phyloP scores from a whole-genome alignment of 1,284 basidiomycete genomes.

The Trametes polyzona region DNA sequence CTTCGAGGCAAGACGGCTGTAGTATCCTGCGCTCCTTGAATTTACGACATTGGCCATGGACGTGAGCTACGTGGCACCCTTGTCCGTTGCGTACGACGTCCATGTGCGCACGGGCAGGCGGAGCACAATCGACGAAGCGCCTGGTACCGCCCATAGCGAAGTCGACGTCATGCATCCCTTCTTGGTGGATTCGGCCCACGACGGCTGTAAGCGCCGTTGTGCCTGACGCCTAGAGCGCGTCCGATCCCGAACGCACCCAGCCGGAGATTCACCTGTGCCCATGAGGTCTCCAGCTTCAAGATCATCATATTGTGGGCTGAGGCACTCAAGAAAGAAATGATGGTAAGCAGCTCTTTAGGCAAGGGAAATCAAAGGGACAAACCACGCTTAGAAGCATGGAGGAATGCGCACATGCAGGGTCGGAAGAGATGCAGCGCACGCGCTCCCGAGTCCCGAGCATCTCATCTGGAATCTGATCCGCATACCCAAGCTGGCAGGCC shows the following conservation, averaged over 20 bases:
- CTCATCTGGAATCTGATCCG: slow-evolving; percentile 19
- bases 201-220: not conserved
- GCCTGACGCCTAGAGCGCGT: not conserved
- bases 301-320: no score
- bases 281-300: not conserved
- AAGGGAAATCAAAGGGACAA: not conserved
- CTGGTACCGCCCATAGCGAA: no score
- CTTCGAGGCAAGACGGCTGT: not conserved
- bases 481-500: not conserved
- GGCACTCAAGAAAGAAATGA: no score
- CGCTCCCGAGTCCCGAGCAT: slow-evolving; percentile 10
- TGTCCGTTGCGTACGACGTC: no score
- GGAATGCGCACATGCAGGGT: not conserved
- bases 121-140: no score
- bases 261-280: not conserved
- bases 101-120: no score
- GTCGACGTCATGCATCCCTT: not conserved
- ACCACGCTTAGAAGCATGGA: not conserved
- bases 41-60: not conserved
- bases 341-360: no score
- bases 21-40: not conserved
- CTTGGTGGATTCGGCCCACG: not conserved
- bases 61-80: no score
- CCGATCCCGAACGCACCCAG: not conserved
- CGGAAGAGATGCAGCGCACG: not conserved